These are phyloP conservation scores for Kondoa subrosea DNA, from an alignment of 768 basidiomycete genomes.

Conservation along the genomic window DNA sequence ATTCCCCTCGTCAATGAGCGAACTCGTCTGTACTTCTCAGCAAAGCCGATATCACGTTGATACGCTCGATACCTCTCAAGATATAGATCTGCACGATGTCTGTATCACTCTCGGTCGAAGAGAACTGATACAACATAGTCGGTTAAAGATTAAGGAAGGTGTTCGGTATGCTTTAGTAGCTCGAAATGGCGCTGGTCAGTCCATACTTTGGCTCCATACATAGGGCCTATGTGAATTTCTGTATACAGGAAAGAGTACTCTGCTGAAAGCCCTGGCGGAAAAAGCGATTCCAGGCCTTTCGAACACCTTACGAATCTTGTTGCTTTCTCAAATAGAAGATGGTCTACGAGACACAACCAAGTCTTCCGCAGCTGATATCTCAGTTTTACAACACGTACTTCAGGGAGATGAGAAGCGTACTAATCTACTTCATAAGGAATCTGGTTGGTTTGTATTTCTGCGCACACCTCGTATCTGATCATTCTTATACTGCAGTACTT, in stretches of 20 bases:
- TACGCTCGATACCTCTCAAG: conserved; percentile 27
- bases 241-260: conserved; percentile 26
- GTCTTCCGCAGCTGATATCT: background rate
- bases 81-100: conserved; percentile 45
- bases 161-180: conserved; percentile 38
- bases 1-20: background rate
- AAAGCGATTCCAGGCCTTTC: conserved; percentile 40
- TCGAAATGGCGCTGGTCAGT: conserved; percentile 44
- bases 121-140: conserved; percentile 40
- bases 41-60: conserved; percentile 29
- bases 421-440: background rate
- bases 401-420: background rate
- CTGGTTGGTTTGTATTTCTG: background rate
- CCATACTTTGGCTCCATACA: conserved; percentile 26
- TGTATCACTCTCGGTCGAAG: conserved; percentile 40
- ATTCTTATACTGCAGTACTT: background rate
- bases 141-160: conserved; percentile 40
- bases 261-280: conserved; percentile 37
- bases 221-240: conserved; percentile 16
- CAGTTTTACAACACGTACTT: background rate
- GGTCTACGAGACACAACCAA: conserved; percentile 18
- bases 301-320: conserved; percentile 36
- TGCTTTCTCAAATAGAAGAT: conserved; percentile 37
- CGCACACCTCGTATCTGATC: background rate
- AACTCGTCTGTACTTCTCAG: conserved; percentile 8